These are phyloP conservation scores for Nigrospora sphaerica DNA, from an alignment of 2,329 filamentous ascomycete species.

Conservation along the genomic window DNA sequence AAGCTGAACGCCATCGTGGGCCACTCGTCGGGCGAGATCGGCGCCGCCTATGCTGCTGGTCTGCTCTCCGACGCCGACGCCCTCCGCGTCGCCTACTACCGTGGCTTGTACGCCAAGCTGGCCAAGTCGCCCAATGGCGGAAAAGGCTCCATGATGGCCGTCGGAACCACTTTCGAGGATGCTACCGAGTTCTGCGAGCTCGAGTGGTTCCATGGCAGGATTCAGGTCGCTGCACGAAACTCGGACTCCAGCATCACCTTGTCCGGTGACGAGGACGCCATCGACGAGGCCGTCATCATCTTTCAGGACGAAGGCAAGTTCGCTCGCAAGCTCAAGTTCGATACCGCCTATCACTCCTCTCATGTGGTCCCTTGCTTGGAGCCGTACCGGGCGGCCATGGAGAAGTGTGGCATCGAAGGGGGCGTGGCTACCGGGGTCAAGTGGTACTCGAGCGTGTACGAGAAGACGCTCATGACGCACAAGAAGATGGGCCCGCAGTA, in stretches of 20 bases:
- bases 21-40: constrained; percentile 20
- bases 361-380: no score
- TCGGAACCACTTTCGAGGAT: constrained; percentile 14
- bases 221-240: constrained; percentile 7
- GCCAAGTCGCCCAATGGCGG: constrained; percentile 3
- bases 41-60: not conserved
- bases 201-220: not conserved
- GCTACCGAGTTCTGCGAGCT: not conserved
- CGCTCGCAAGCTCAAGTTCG: constrained; percentile 27
- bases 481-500: no score
- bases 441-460: no score
- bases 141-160: constrained; percentile 23
- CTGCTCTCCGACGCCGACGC: constrained; percentile 9
- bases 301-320: constrained; percentile 16
- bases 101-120: constrained; percentile 16
- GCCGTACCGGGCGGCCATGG: no score
- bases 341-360: constrained; percentile 41
- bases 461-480: no score
- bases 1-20: not conserved
- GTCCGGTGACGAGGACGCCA: constrained; percentile 5
- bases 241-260: constrained; percentile 9
- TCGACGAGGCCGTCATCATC: constrained; percentile 9
- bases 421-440: no score
- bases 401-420: no score
- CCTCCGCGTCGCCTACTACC: constrained; percentile 22